Evolutionary conservation across 1,139 yeast species (phyloP).

Genomic region (Yamadazyma membranifaciens): DNA sequence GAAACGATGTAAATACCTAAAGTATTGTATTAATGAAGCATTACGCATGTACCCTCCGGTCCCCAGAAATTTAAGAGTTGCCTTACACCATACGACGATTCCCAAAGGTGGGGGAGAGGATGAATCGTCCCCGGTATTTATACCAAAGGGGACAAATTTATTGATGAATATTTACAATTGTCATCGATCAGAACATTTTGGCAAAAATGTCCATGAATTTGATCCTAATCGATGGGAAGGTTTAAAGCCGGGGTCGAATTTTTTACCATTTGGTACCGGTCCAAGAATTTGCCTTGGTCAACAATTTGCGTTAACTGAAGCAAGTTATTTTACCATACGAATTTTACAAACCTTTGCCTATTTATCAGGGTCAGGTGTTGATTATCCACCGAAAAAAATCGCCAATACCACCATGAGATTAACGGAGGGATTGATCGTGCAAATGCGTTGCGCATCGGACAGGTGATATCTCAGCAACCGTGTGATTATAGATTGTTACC

Average conservation of each 20-base stretch:
- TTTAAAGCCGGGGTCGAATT: slow-evolving; percentile 30
- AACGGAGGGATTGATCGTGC: slow-evolving; percentile 20
- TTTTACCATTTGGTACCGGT: slow-evolving; percentile 45
- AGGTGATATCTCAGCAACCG: not conserved
- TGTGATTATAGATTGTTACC: not conserved
- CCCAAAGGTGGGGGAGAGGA: slow-evolving; percentile 55
- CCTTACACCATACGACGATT: slow-evolving; percentile 41
- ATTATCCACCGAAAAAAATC: slow-evolving; percentile 34
- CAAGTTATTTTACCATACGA: slow-evolving; percentile 26
- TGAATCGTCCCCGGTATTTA: slow-evolving; percentile 39
- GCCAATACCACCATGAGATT: slow-evolving; percentile 36
- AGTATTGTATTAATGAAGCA: slow-evolving; percentile 47
- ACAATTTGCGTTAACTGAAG: slow-evolving; percentile 47
- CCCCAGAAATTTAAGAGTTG: slow-evolving; percentile 46
- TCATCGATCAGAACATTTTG: slow-evolving; percentile 45
- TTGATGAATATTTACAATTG: slow-evolving; percentile 36
- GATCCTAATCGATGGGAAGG: slow-evolving; percentile 51
- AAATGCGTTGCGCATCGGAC: slow-evolving; percentile 1
- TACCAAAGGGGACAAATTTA: slow-evolving; percentile 42
- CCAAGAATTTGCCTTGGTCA: slow-evolving; percentile 47
- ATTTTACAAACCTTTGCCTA: slow-evolving; percentile 7
- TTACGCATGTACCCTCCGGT: slow-evolving; percentile 55
- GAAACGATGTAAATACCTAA: slow-evolving; percentile 48
- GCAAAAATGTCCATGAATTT: slow-evolving; percentile 43
- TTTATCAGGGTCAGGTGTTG: slow-evolving; percentile 11